phyloP scores from a whole-genome alignment of 495 filamentous ascomycete species.

The Amniculicola lignicola region DNA sequence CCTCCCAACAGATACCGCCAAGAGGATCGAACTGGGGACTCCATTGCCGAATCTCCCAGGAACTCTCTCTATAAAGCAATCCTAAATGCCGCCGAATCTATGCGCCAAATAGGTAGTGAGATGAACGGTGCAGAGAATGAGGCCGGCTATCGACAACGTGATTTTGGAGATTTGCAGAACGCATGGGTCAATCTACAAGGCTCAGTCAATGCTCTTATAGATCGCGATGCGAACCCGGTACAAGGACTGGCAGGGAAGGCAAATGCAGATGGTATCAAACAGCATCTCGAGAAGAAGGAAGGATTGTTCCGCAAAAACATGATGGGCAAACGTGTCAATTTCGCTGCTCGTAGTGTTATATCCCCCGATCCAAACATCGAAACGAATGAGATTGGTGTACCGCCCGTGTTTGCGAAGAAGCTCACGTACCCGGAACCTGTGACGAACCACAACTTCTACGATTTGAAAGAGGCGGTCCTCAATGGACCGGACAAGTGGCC shows the following conservation, averaged over 20 bases:
- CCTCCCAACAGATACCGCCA: conserved; percentile 93
- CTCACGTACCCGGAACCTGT: conserved; percentile 97
- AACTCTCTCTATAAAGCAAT: conserved; percentile 83
- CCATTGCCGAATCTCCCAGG: conserved; percentile 77
- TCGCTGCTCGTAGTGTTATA: conserved; percentile 94
- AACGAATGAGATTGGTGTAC: conserved; percentile 97
- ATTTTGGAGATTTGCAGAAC: conserved; percentile 59
- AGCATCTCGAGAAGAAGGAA: conserved; percentile 97
- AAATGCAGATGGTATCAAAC: conserved; percentile 88
- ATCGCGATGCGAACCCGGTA: conserved; percentile 77
- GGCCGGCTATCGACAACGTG: conserved; percentile 25
- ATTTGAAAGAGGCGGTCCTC: conserved; percentile 92
- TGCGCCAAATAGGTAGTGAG: conserved; percentile 73
- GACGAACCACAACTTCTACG: conserved; percentile 92
- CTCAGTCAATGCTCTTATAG: conserved; percentile 83
- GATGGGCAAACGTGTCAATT: conserved; percentile 99
- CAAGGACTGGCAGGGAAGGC: conserved; percentile 66
- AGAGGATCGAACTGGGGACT: conserved; percentile 72
- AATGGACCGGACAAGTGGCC: conserved; percentile 94
- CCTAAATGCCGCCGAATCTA: conserved; percentile 62
- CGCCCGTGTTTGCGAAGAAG: conserved; percentile 92
- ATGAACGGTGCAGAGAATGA: conserved; percentile 51
- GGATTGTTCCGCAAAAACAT: conserved; percentile 98
- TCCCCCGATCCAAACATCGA: conserved; percentile 98
- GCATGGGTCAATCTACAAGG: conserved; percentile 83